Conservation (phyloP, 163 green algal species). For the Coccomyxa subellipsoidea region DNA sequence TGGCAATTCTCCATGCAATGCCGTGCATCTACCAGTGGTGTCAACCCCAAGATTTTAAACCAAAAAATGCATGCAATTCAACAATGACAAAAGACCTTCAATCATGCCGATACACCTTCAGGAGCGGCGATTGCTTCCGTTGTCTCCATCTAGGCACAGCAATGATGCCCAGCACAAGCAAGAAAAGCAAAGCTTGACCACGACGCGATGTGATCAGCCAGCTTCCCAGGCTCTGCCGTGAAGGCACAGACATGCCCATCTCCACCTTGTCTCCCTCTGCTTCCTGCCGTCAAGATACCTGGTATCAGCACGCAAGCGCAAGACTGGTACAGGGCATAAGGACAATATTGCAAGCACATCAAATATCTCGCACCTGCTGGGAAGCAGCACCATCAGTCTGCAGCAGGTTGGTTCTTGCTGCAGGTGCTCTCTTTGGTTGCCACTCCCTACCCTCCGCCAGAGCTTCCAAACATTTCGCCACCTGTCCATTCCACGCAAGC, state of each 20-base stretch:
- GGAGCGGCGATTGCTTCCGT: neutral
- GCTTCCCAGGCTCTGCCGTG: neutral
- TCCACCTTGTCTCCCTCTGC: neutral
- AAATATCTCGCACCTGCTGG: neutral
- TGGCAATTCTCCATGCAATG: too few species aligned
- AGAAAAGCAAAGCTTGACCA: neutral
- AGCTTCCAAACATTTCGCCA: neutral
- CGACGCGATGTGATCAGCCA: neutral
- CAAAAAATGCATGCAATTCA: neutral
- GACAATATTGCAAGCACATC: too few species aligned
- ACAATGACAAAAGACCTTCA: neutral
- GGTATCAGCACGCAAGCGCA: too few species aligned
- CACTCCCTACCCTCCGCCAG: neutral
- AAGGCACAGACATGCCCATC: neutral
- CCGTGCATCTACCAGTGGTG: too few species aligned
- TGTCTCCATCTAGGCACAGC: neutral
- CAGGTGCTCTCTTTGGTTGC: neutral
- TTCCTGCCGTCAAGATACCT: neutral
- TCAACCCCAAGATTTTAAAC: too few species aligned
- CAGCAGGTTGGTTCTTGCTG: neutral
- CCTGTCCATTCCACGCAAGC: neutral
- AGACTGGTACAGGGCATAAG: too few species aligned
- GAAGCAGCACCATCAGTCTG: neutral
- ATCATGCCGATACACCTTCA: slow-evolving; percentile 2
- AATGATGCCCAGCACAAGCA: neutral